Conservation (phyloP, 2,329 filamentous ascomycete genomes). For the Pyrenophora seminiperda region DNA sequence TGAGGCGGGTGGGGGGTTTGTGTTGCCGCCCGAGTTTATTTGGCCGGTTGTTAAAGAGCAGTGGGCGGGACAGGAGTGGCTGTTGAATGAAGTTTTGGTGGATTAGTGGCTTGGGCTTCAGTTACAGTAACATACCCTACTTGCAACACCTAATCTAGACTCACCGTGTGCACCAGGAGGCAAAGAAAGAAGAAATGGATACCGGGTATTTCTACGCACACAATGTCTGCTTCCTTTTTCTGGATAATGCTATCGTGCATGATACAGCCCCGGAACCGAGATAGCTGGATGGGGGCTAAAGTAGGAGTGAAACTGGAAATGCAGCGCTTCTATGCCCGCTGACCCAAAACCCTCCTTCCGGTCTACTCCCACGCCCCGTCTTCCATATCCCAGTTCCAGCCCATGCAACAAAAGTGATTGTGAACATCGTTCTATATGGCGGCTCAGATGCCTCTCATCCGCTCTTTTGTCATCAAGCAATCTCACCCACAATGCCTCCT, state of each 20-base stretch:
- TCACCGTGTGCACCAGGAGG: too few species aligned
- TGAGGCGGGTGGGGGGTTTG: constrained; percentile 54
- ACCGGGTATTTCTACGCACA: too few species aligned
- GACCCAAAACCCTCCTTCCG: neutral
- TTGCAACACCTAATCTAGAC: too few species aligned
- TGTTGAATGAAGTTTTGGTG: constrained; percentile 27
- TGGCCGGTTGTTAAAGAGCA: constrained; percentile 53
- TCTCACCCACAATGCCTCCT: neutral
- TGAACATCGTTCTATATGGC: constrained; percentile 9
- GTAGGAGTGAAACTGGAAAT: too few species aligned
- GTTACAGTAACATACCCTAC: too few species aligned
- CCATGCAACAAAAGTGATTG: constrained; percentile 4
- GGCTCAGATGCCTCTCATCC: neutral
- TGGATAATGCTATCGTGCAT: too few species aligned
- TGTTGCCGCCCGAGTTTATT: constrained; percentile 55
- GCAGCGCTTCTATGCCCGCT: too few species aligned
- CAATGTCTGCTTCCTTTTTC: too few species aligned
- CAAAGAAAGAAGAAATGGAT: too few species aligned
- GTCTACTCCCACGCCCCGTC: neutral
- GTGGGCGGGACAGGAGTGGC: constrained; percentile 48
- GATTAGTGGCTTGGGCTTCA: neutral
- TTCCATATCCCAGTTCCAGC: neutral
- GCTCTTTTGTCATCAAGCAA: neutral
- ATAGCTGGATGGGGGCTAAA: too few species aligned
- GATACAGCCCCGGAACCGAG: too few species aligned